A percentile compares a stretch with the other conserved stretches of the same genome.
phyloP scores from a whole-genome alignment of 2,329 filamentous ascomycete genomes.

The Penicillium psychrosexuale region DNA sequence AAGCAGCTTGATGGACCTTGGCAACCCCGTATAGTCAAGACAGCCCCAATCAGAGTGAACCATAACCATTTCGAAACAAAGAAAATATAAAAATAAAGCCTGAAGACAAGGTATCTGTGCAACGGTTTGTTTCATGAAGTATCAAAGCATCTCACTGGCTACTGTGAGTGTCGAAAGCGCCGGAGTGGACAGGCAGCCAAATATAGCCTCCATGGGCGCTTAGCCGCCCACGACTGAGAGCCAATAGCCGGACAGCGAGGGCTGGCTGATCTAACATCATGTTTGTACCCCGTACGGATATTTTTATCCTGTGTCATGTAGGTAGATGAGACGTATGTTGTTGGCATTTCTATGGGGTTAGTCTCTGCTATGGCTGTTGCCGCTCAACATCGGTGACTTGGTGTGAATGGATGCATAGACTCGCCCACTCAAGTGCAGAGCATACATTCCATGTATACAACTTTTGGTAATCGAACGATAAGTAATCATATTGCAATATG shows the following conservation, averaged over 20 bases:
- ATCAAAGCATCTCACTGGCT: conserved; percentile 15
- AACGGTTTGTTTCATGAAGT: conserved; percentile 26
- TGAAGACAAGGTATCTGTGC: conserved; percentile 7
- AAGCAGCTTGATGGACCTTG: conserved; percentile 11
- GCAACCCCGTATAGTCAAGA: conserved; percentile 6
- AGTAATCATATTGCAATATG: background rate
- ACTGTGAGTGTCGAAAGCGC: conserved; percentile 20
- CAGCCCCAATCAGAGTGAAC: conserved; percentile 16
- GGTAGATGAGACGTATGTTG: background rate
- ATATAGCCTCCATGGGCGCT: conserved; percentile 30
- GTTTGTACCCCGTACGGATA: background rate
- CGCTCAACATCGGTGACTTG: background rate
- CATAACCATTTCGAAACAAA: conserved; percentile 14
- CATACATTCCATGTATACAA: background rate
- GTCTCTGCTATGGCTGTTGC: background rate
- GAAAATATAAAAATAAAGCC: conserved; percentile 17
- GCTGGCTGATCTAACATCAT: conserved; percentile 1
- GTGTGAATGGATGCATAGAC: conserved; percentile 2
- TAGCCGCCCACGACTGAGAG: conserved; percentile 19
- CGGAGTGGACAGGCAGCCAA: conserved; percentile 16
- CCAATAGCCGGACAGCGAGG: conserved; percentile 22
- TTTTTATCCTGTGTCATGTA: background rate
- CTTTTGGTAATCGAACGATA: background rate
- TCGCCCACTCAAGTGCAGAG: background rate
- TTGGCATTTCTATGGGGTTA: background rate